Base-by-base conservation (phyloP, 768 basidiomycete species). In the Collybia sp. region DNA sequence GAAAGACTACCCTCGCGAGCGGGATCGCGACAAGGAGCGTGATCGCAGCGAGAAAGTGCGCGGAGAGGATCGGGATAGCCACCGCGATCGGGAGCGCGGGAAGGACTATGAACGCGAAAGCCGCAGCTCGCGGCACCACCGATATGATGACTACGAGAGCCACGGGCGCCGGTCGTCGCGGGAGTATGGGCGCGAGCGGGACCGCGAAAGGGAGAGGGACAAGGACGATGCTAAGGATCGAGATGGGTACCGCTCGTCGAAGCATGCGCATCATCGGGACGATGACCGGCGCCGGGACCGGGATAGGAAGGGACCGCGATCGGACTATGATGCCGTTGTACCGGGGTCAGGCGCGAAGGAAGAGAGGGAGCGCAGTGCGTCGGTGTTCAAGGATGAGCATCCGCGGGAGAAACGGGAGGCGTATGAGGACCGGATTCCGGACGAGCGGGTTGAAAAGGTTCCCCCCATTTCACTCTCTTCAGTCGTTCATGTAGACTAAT, bases 401-500 rank as follows among this genome's bases (percentile, higher is more conserved):
- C 25, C 68, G 40, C 69, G 72, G n/a, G 81, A 79, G 47, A 77
- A 77, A 58, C 77, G 79, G 40, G 71, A 73, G 13, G 62, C 62
- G 20, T 64, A 70, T 45, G 79, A 76, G 8, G 80, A 82, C 32
- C 68, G 62, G 45, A 60, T 64, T n/a, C 62, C 67, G 44, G 73
- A 77, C 44, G 79, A 80, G 30, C 76, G 83, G 45, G 76, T 72
- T 25, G 83, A 86, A 58, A 87, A 89, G 77, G 86, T 84, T 43
- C 20, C 18, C 33, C 18, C 25, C n/a, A 20, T 31, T 17, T n/a
- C 2, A 6, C 8, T 16, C 43, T 45, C 12, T 32, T 42, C 42
- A 44, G 55, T 48, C 58, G 12, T 62, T 48, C 15, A 15, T 49
- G 25, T 57, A 43, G 39, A 16, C 53, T 49, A 79, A 80, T 19